Percentiles rank a stretch among this genome's conserved stretches.
Conservation (phyloP, 768 basidiomycete genomes). For the Pleurotus giganteus region DNA sequence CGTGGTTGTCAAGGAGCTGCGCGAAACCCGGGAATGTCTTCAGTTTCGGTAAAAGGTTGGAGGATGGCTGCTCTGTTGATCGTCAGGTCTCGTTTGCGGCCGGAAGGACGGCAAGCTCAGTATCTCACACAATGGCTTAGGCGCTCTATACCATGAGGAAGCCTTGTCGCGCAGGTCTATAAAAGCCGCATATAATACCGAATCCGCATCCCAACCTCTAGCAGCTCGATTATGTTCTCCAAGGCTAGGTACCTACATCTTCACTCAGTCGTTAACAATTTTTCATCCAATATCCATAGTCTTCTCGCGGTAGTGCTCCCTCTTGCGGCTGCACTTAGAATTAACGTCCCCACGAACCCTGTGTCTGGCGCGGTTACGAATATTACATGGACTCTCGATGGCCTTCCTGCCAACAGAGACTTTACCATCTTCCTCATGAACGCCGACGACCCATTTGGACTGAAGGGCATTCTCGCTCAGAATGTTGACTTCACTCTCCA, state of each 20-base stretch:
- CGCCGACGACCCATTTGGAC: background rate
- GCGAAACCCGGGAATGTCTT: too few species aligned
- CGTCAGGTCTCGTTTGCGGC: too few species aligned
- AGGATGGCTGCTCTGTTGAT: too few species aligned
- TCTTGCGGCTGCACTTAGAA: background rate
- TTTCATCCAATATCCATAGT: background rate
- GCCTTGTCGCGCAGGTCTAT: too few species aligned
- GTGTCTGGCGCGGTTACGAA: conserved; percentile 1
- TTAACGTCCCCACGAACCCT: background rate
- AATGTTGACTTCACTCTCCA: conserved; percentile 3
- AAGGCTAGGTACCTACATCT: background rate
- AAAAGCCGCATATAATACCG: too few species aligned
- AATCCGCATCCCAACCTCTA: too few species aligned
- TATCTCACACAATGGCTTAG: too few species aligned
- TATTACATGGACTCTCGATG: conserved; percentile 3
- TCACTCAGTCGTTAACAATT: background rate
- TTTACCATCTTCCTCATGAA: conserved; percentile 2
- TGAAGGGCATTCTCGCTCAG: conserved; percentile 1
- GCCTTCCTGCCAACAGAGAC: background rate
- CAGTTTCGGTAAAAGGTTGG: too few species aligned
- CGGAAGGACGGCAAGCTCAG: too few species aligned
- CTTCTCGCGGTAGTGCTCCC: background rate
- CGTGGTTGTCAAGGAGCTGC: too few species aligned
- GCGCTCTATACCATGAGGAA: too few species aligned
- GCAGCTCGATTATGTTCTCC: background rate